Percentiles rank a stretch among this genome's conserved stretches.
phyloP scores from a whole-genome alignment of 768 basidiomycete genomes.

The Mycena albidolilacea region DNA sequence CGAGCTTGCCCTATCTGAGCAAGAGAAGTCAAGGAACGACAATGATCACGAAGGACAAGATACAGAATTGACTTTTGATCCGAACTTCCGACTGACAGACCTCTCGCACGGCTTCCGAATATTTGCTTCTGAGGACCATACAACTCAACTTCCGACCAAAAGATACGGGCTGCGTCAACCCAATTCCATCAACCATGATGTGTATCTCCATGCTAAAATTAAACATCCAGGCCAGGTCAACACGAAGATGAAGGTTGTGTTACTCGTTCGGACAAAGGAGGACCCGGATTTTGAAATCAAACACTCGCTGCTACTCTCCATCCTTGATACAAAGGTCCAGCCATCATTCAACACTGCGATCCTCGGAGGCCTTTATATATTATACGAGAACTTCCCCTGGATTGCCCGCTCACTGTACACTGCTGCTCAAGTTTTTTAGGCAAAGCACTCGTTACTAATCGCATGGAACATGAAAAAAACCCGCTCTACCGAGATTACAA shows the following conservation, averaged over 20 bases:
- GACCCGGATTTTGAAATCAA: conserved; percentile 2
- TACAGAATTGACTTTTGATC: conserved; percentile 24
- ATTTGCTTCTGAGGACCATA: no score
- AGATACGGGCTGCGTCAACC: background rate
- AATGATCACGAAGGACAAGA: background rate
- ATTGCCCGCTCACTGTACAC: no score
- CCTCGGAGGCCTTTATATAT: no score
- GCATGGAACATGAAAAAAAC: conserved; percentile 1
- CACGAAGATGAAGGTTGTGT: conserved; percentile 4
- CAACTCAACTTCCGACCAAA: conserved; percentile 2
- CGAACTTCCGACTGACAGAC: conserved; percentile 4
- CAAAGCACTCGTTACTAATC: background rate
- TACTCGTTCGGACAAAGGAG: background rate
- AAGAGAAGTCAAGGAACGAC: conserved; percentile 14
- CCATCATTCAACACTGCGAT: no score
- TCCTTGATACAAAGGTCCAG: conserved; percentile 2
- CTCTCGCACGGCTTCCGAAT: no score
- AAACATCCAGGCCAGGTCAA: conserved; percentile 9
- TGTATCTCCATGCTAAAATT: background rate
- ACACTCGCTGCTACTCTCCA: background rate
- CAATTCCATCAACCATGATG: background rate
- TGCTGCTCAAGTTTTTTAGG: no score
- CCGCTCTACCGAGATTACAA: background rate
- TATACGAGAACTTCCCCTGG: no score
- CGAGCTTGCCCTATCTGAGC: conserved; percentile 10